Base-by-base conservation (phyloP, 768 basidiomycete genomes). In the Gloeopeniophorella convolvens region DNA sequence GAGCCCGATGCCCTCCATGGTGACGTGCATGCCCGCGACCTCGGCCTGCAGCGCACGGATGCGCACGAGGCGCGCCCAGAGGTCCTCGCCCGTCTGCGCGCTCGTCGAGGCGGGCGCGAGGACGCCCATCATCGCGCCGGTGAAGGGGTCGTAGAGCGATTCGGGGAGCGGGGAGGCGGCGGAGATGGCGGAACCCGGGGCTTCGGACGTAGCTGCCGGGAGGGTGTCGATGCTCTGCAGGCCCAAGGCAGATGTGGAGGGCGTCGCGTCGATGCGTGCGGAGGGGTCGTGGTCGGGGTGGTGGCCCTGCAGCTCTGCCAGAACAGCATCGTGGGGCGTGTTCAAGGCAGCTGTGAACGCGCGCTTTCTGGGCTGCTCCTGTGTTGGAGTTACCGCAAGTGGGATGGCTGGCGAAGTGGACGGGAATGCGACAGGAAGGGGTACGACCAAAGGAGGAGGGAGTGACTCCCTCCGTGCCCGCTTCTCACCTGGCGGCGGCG, bases 1-100 rank as follows among this genome's bases (percentile, higher is more conserved):
- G 20, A 66, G 56, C 1, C 80, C 79, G 39, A 83, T 72, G 33
- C 75, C 75, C 63, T 89, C 87, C 83, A 89, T 85, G 21, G 82
- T 78, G 9, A 81, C 66, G 61, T 89, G 87, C 76, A 85, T 78
- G 55, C 68, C 70, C 5, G 86, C 80, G 28, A 89, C 78, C 55
- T 85, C 78, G 47, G 75, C 78, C 63, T 89, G 85, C 26, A 89
- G 65, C 31, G 82, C 81, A 54, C 86, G 63, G n/a, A 89, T 82
- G 36, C 73, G 74, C 16, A 78, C 78, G 13, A 89, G 73, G 54
- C 83, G 80, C 0, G 74, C 60, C 87, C 87, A 89, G 42, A 85
- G 63, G 45, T 75, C 77, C 43, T 76, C 77, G 43, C 26, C 41
- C 55, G 20, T 66, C 55, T 20, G 59, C 54, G 53, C 45, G 16